These are phyloP conservation scores for Daldinia caldariorum DNA, from an alignment of 495 filamentous ascomycete species.

Conservation along the genomic window DNA sequence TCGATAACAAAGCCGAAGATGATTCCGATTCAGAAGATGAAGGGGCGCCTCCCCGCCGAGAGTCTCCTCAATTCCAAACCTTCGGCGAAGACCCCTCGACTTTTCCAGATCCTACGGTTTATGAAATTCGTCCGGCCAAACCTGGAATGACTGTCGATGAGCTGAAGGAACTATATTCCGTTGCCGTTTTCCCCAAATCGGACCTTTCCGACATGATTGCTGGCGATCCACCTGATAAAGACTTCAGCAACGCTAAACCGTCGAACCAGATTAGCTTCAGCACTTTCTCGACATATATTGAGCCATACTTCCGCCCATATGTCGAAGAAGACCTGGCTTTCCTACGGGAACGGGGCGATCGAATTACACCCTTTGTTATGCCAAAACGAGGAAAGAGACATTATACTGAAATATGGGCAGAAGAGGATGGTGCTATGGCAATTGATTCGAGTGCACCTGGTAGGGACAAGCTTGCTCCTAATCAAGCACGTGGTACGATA, in stretches of 20 bases:
- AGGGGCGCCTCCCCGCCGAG: constrained; percentile 80
- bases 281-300: constrained; percentile 87
- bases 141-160: constrained; percentile 82
- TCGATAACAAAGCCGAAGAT: constrained; percentile 62
- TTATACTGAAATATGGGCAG: constrained; percentile 91
- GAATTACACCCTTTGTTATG: constrained; percentile 82
- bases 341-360: constrained; percentile 88
- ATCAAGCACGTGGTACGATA: constrained; percentile 83
- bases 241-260: constrained; percentile 94
- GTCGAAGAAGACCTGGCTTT: constrained; percentile 96
- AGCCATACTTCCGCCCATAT: constrained; percentile 89
- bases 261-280: constrained; percentile 90
- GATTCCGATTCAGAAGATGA: constrained; percentile 73
- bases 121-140: constrained; percentile 82
- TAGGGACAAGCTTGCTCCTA: constrained; percentile 73
- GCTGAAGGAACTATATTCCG: constrained; percentile 85
- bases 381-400: constrained; percentile 84
- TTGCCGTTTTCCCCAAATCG: constrained; percentile 79
- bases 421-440: constrained; percentile 84
- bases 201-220: constrained; percentile 87
- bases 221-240: constrained; percentile 88
- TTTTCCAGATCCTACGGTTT: constrained; percentile 92
- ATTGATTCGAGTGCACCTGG: constrained; percentile 67
- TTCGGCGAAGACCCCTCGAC: constrained; percentile 93
- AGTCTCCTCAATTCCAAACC: constrained; percentile 76